A percentile compares a stretch with the other conserved stretches of the same genome.
phyloP scores from a whole-genome alignment of 2,329 filamentous ascomycete genomes.

The Arthrobotrys entomopaga region DNA sequence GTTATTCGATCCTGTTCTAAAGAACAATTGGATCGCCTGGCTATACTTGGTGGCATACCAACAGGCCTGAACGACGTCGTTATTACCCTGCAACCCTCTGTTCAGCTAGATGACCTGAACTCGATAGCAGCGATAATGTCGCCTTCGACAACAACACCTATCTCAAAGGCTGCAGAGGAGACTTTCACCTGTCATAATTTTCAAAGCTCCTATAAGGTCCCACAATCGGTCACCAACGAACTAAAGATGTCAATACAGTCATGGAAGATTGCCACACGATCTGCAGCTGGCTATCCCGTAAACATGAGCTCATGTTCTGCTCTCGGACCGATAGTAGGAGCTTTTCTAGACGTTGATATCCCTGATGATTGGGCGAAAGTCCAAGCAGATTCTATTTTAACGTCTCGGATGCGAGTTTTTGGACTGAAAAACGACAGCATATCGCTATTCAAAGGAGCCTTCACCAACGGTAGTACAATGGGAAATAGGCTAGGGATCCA shows the following conservation, averaged over 20 bases:
- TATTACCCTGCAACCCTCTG: too few species aligned
- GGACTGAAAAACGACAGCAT: not conserved
- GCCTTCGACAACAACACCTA: too few species aligned
- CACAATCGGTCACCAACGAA: too few species aligned
- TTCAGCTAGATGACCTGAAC: too few species aligned
- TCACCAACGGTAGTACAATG: constrained; percentile 41
- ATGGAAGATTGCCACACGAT: constrained; percentile 10
- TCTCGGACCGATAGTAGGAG: constrained; percentile 18
- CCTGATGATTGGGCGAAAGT: constrained; percentile 14
- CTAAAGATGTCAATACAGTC: constrained; percentile 19
- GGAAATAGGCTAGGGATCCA: constrained; percentile 48
- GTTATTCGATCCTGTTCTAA: too few species aligned
- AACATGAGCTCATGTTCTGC: constrained; percentile 22
- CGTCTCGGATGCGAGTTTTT: constrained; percentile 20
- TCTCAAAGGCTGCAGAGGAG: too few species aligned
- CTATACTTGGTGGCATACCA: too few species aligned
- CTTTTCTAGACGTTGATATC: constrained; percentile 15
- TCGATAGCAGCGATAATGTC: too few species aligned
- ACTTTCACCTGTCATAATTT: too few species aligned
- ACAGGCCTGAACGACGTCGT: too few species aligned
- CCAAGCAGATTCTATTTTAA: not conserved
- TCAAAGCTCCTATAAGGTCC: too few species aligned
- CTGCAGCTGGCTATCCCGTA: constrained; percentile 13
- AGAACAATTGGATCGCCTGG: too few species aligned
- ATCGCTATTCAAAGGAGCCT: constrained; percentile 8